Conservation (phyloP, 2,329 filamentous ascomycete genomes). For the Paramyrothecium sp. region DNA sequence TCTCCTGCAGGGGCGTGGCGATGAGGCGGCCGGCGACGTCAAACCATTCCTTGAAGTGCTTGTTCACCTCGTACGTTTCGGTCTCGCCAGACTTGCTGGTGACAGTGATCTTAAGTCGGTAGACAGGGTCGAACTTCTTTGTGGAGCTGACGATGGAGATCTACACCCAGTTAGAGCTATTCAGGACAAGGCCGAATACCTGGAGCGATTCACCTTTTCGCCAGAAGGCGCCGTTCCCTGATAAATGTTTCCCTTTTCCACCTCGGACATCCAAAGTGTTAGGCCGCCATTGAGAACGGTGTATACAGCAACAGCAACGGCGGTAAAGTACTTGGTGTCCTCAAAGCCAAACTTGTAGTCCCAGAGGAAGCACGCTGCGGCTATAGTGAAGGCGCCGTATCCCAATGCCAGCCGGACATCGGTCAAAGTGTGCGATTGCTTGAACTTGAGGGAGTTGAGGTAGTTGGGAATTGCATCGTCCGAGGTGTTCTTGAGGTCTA, state of each 20-base stretch:
- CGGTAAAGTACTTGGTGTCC: slow-evolving; percentile 76
- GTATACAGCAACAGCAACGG: slow-evolving; percentile 77
- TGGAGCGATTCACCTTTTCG: slow-evolving; percentile 51
- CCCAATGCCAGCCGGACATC: slow-evolving; percentile 83
- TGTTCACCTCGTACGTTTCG: slow-evolving; percentile 52
- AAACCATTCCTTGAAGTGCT: slow-evolving; percentile 75
- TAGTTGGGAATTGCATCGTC: slow-evolving; percentile 95
- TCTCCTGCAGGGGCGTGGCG: slow-evolving; percentile 73
- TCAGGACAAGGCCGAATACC: background rate
- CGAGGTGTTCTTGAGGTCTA: slow-evolving; percentile 94
- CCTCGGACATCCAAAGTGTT: slow-evolving; percentile 79
- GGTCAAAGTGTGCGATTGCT: slow-evolving; percentile 74
- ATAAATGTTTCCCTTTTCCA: slow-evolving; percentile 83
- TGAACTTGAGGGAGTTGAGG: slow-evolving; percentile 83
- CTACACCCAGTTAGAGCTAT: slow-evolving; percentile 38
- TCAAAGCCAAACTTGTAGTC: slow-evolving; percentile 94
- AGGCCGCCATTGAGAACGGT: slow-evolving; percentile 74
- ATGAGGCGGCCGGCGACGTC: slow-evolving; percentile 72
- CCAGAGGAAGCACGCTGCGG: slow-evolving; percentile 81
- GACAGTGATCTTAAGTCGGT: slow-evolving; percentile 69
- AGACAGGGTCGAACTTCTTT: slow-evolving; percentile 79
- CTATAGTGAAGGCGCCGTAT: slow-evolving; percentile 77
- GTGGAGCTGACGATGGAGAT: slow-evolving; percentile 70
- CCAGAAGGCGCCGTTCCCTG: slow-evolving; percentile 67
- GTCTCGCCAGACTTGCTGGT: slow-evolving; percentile 35